These are phyloP conservation scores for Auriscalpium vulgare DNA, from an alignment of 768 basidiomycete genomes.

Conservation along the genomic window DNA sequence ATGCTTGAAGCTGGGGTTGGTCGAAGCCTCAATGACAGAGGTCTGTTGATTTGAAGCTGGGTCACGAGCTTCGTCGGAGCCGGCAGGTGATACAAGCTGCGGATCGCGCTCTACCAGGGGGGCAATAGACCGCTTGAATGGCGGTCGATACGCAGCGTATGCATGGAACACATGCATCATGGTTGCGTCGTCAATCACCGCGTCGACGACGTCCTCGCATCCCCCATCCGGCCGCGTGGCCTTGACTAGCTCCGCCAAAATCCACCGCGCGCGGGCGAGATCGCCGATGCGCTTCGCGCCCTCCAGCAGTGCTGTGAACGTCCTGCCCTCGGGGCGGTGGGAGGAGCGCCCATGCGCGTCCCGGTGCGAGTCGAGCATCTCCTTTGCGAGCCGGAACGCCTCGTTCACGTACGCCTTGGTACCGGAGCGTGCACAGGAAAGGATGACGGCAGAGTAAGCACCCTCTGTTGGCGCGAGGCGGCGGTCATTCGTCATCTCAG, in stretches of 20 bases:
- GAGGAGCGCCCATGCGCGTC: conserved; percentile 52
- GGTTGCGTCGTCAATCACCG: conserved; percentile 51
- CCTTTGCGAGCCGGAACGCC: conserved; percentile 72
- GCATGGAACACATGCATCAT: conserved; percentile 84
- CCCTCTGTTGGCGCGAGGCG: conserved; percentile 51
- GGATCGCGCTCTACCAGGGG: conserved; percentile 27
- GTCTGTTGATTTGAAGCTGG: background rate
- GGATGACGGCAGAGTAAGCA: conserved; percentile 78
- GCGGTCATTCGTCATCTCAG: conserved; percentile 80
- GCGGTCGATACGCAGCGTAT: conserved; percentile 73
- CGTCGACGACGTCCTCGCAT: conserved; percentile 23
- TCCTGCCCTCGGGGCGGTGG: conserved; percentile 53
- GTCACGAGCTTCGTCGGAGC: background rate
- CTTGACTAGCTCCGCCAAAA: conserved; percentile 76
- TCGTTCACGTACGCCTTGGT: conserved; percentile 61
- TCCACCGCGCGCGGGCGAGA: conserved; percentile 77
- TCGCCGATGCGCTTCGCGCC: conserved; percentile 86
- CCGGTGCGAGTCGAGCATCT: conserved; percentile 78
- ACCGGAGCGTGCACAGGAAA: conserved; percentile 68
- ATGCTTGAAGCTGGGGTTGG: conserved; percentile 27
- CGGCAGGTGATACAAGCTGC: background rate
- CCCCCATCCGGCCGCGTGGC: conserved; percentile 15
- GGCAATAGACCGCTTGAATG: conserved; percentile 49
- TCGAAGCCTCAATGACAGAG: background rate
- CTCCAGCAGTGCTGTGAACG: conserved; percentile 82